Evolutionary conservation across 1,284 basidiomycete species (phyloP).

Genomic region (Boletus subluridellus): DNA sequence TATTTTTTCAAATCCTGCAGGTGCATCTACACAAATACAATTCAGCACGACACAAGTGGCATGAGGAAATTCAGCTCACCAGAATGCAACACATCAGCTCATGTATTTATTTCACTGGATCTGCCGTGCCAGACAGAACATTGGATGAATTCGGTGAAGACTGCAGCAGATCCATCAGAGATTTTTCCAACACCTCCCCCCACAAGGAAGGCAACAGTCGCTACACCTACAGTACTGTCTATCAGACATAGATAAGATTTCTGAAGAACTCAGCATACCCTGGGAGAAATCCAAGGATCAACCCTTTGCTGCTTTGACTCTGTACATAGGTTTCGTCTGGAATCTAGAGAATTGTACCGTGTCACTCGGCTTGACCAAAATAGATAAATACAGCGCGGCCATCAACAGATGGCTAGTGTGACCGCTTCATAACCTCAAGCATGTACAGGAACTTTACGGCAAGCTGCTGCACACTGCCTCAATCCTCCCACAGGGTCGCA

Average conservation of each 20-base stretch:
- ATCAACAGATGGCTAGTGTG: too few relatives aligned
- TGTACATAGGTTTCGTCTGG: slow-evolving; percentile 26
- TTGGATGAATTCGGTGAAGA: background rate
- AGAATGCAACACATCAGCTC: too few relatives aligned
- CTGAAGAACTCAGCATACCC: slow-evolving; percentile 28
- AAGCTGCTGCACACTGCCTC: too few relatives aligned
- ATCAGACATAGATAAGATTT: slow-evolving; percentile 8
- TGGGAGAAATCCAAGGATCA: slow-evolving; percentile 26
- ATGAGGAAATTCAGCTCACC: too few relatives aligned
- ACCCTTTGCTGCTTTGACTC: background rate
- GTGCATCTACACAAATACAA: too few relatives aligned
- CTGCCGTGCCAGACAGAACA: background rate
- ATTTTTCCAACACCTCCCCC: accelerated
- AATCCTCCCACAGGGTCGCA: too few relatives aligned
- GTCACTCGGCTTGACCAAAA: too few relatives aligned
- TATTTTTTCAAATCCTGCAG: background rate
- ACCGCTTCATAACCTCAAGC: too few relatives aligned
- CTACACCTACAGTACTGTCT: background rate
- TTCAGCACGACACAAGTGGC: too few relatives aligned
- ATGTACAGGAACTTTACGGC: too few relatives aligned
- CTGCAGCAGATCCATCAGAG: background rate
- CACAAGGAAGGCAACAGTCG: background rate
- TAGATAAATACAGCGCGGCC: too few relatives aligned
- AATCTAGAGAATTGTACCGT: background rate
- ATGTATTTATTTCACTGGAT: too few relatives aligned